Evolutionary conservation across 139 green algal genomes (phyloP).

Genomic region (Chlamydomonas sp.): DNA sequence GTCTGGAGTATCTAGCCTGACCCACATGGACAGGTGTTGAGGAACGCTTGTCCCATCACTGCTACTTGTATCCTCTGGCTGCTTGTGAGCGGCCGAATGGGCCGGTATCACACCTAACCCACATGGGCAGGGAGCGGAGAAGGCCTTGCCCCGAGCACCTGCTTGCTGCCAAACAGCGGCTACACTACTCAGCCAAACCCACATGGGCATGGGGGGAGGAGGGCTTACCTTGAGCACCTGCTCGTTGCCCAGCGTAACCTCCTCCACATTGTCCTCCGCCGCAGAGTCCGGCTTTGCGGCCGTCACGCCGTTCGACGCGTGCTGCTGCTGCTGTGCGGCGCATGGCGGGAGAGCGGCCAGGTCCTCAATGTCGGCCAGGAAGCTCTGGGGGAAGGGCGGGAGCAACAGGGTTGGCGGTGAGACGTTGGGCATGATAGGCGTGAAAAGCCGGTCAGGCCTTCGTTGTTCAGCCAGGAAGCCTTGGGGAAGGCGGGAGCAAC

Average conservation of each 20-base stretch:
- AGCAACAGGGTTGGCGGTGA: background rate
- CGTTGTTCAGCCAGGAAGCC: constrained; percentile 21
- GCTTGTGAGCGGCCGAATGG: too few species aligned
- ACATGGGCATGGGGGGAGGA: background rate
- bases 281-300: background rate
- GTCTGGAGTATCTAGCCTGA: too few species aligned
- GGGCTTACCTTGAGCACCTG: constrained; percentile 8
- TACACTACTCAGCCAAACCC: background rate
- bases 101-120: too few species aligned
- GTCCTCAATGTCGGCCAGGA: constrained; percentile 32
- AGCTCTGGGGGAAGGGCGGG: background rate
- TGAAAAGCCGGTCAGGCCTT: background rate
- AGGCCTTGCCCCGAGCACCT: too few species aligned
- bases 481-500: background rate
- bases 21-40: too few species aligned
- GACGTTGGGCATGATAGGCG: too few species aligned
- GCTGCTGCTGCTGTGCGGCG: too few species aligned
- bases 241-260: background rate
- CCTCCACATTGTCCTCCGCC: background rate
- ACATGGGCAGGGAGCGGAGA: too few species aligned
- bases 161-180: too few species aligned
- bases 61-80: too few species aligned
- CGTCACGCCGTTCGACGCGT: background rate
- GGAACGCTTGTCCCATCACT: too few species aligned
- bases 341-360: background rate